phyloP scores from a whole-genome alignment of 2,329 filamentous ascomycete genomes.

The Venturia aucupariae region DNA sequence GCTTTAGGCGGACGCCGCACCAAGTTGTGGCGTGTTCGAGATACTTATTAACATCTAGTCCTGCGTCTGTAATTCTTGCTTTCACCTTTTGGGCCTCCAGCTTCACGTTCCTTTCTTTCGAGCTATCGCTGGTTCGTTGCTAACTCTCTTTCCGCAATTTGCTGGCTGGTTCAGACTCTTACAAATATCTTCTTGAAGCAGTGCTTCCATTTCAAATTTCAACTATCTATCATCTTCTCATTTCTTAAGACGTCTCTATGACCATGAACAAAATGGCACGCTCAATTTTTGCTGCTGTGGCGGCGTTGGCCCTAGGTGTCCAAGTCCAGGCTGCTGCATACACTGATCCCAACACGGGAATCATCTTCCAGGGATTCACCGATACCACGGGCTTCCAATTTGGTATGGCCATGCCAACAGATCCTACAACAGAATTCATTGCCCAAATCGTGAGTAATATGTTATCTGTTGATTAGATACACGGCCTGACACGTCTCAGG shows the following conservation, averaged over 20 bases:
- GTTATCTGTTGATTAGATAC: background rate
- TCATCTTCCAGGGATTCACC: background rate
- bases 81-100: background rate
- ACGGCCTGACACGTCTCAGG: background rate
- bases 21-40: background rate
- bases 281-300: background rate
- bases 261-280: background rate
- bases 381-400: slow-evolving; percentile 3
- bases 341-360: slow-evolving; percentile 5
- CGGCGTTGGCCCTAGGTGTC: background rate
- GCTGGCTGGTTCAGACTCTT: slow-evolving; percentile 5
- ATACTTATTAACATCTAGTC: background rate
- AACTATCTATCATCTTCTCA: background rate
- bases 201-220: background rate
- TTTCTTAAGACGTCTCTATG: background rate
- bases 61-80: background rate
- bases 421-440: slow-evolving; percentile 6
- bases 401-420: background rate
- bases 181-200: background rate
- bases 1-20: background rate
- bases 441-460: background rate
- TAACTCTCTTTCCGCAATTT: background rate
- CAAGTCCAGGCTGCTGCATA: slow-evolving; percentile 8
- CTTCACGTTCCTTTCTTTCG: background rate
- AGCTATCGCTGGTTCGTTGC: background rate